These are phyloP conservation scores for Cordyceps farinosa DNA, from an alignment of 2,329 filamentous ascomycete species.

Conservation along the genomic window DNA sequence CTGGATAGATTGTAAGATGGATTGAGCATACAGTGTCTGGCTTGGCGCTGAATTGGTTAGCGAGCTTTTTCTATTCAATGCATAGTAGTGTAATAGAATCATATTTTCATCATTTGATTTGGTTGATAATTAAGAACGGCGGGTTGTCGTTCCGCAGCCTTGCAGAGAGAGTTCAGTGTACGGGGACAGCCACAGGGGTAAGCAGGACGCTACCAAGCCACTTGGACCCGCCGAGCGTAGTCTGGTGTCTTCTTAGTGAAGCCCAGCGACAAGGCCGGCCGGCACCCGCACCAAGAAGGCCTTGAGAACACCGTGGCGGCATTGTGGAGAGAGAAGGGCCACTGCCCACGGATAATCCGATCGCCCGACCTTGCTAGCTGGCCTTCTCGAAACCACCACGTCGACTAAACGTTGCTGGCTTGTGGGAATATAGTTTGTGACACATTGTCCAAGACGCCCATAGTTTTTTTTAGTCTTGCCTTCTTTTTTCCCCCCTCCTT, in stretches of 20 bases:
- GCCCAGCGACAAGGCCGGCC: neutral
- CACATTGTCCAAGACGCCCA: conserved; percentile 9
- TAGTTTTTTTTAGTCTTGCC: neutral
- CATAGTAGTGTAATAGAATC: neutral
- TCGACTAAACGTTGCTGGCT: neutral
- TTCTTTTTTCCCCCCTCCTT: neutral
- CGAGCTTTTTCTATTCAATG: neutral
- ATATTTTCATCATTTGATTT: no score
- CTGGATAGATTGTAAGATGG: neutral
- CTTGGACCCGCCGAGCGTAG: neutral
- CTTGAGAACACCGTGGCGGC: conserved; percentile 21
- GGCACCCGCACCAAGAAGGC: neutral
- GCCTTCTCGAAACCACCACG: conserved; percentile 15
- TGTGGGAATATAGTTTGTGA: conserved; percentile 1
- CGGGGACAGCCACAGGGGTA: neutral
- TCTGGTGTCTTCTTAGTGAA: neutral
- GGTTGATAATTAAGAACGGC: no score
- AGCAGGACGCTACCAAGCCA: neutral
- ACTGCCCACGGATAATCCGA: conserved; percentile 18
- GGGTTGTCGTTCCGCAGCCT: no score
- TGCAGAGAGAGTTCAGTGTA: no score
- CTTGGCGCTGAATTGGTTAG: conserved; percentile 10
- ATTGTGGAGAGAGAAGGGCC: conserved; percentile 14
- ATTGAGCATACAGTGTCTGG: conserved; percentile 8
- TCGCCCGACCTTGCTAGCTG: conserved; percentile 16